Conservation (phyloP, 2,329 filamentous ascomycete genomes). For the Dothistroma pini region DNA sequence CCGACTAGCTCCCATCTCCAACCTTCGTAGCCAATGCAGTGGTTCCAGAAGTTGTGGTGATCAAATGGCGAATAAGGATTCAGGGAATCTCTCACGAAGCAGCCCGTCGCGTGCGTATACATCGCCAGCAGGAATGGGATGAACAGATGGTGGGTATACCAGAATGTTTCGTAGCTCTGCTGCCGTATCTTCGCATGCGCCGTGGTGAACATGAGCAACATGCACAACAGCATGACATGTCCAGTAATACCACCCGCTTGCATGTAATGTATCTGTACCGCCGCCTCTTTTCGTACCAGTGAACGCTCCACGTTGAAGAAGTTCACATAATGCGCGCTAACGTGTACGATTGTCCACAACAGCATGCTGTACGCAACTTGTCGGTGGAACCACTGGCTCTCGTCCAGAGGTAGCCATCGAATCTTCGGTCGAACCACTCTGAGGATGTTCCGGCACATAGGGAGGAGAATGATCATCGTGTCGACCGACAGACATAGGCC, state of each 20-base stretch:
- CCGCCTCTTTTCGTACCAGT: constrained; percentile 75
- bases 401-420: constrained; percentile 86
- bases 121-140: constrained; percentile 90
- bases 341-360: constrained; percentile 75
- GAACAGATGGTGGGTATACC: constrained; percentile 99
- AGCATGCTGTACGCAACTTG: constrained; percentile 89
- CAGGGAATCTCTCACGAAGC: constrained; percentile 84
- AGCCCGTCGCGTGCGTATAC: constrained; percentile 93
- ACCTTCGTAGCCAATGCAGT: constrained; percentile 92
- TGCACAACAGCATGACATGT: constrained; percentile 97
- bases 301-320: constrained; percentile 92
- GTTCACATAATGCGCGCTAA: constrained; percentile 86
- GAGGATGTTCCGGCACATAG: constrained; percentile 90
- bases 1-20: constrained; percentile 96
- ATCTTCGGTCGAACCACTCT: constrained; percentile 82
- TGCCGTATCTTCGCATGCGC: constrained; percentile 90
- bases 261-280: constrained; percentile 86
- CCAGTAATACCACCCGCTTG: constrained; percentile 90
- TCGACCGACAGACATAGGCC: constrained; percentile 82
- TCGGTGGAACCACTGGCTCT: constrained; percentile 94
- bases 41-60: constrained; percentile 75
- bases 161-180: constrained; percentile 97
- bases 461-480: constrained; percentile 80
- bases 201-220: constrained; percentile 97
- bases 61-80: constrained; percentile 78